Conservation (phyloP, 2,329 filamentous ascomycete species). For the Gremmenia infestans region DNA sequence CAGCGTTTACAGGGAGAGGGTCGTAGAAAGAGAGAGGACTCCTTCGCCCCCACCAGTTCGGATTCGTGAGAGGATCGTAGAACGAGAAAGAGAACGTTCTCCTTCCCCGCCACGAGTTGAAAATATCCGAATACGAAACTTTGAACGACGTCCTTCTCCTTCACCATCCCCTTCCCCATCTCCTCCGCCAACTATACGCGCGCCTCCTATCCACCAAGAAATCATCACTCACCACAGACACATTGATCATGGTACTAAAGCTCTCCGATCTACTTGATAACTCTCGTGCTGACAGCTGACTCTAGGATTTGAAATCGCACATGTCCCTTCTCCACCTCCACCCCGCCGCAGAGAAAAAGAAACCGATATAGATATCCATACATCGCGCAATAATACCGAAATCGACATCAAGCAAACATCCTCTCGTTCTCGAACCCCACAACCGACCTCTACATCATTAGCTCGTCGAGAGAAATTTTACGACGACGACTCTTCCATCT, state of each 20-base stretch:
- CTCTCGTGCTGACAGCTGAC: slow-evolving; percentile 12
- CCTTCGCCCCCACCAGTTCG: slow-evolving; percentile 13
- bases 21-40: slow-evolving; percentile 3
- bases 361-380: slow-evolving; percentile 58
- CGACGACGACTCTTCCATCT: slow-evolving; percentile 64
- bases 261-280: background rate
- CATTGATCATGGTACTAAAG: slow-evolving; percentile 71
- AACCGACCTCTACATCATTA: slow-evolving; percentile 9
- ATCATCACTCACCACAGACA: slow-evolving; percentile 78
- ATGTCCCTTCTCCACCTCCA: slow-evolving; percentile 23
- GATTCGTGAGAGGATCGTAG: slow-evolving; percentile 24
- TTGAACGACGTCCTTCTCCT: slow-evolving; percentile 20
- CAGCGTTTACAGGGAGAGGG: slow-evolving; percentile 9
- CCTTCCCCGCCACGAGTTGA: slow-evolving; percentile 27
- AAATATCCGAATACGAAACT: slow-evolving; percentile 26
- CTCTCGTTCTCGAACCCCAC: slow-evolving; percentile 17
- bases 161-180: slow-evolving; percentile 26
- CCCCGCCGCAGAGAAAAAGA: slow-evolving; percentile 34
- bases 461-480: slow-evolving; percentile 39
- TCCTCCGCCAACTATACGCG: slow-evolving; percentile 49
- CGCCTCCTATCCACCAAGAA: slow-evolving; percentile 79
- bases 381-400: slow-evolving; percentile 50
- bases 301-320: slow-evolving; percentile 27
- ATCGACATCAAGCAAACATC: slow-evolving; percentile 44
- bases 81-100: slow-evolving; percentile 24